A percentile compares a stretch with the other conserved stretches of the same genome.
phyloP scores from a whole-genome alignment of 2,329 filamentous ascomycete species.

The Fusarium nisikadoi region DNA sequence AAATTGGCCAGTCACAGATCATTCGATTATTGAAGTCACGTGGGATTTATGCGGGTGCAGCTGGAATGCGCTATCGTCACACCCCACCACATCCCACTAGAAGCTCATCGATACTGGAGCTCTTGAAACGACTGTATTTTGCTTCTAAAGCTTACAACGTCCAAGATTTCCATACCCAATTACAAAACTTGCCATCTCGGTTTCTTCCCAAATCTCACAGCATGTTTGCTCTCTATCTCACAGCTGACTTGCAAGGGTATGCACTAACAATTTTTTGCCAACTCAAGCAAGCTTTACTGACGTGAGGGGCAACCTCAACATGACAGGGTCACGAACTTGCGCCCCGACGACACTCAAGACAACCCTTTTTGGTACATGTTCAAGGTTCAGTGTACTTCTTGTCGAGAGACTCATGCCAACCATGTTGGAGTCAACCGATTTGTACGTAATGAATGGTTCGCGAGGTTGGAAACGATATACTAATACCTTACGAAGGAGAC shows the following conservation, averaged over 20 bases:
- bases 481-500: constrained; percentile 69
- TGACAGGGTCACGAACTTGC: constrained; percentile 86
- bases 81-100: constrained; percentile 40
- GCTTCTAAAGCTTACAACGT: constrained; percentile 3
- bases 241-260: constrained; percentile 76
- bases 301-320: constrained; percentile 29
- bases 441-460: constrained; percentile 63
- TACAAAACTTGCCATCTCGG: neutral
- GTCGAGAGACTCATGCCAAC: constrained; percentile 89
- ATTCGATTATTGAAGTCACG: constrained; percentile 44
- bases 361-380: constrained; percentile 96
- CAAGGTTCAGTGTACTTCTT: constrained; percentile 98
- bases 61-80: constrained; percentile 38
- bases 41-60: constrained; percentile 5
- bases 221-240: constrained; percentile 75
- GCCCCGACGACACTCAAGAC: constrained; percentile 82
- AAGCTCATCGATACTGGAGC: constrained; percentile 1
- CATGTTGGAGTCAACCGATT: constrained; percentile 88
- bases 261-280: constrained; percentile 24
- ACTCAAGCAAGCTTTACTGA: constrained; percentile 26
- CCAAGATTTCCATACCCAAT: neutral
- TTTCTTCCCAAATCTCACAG: constrained; percentile 35
- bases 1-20: constrained; percentile 42
- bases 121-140: constrained; percentile 28
- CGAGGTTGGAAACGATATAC: neutral